Conservation (phyloP, 1,139 yeast genomes). For the Suhomyces yuchorum region DNA sequence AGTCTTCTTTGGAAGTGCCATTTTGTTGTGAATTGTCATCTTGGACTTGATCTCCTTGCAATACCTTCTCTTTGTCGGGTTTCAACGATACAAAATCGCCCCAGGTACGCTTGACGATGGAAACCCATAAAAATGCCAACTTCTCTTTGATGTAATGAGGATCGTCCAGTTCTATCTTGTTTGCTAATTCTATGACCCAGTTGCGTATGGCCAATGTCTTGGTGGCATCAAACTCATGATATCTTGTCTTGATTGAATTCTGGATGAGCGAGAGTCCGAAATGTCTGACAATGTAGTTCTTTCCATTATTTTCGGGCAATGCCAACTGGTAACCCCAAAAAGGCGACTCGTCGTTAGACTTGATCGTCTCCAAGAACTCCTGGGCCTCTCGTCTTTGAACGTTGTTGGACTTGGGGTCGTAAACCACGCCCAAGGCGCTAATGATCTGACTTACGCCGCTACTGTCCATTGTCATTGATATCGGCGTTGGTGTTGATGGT, state of each 20-base stretch:
- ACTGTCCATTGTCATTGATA: constrained; percentile 55
- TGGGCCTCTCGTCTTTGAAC: constrained; percentile 69
- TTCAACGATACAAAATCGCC: constrained; percentile 48
- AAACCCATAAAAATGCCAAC: constrained; percentile 87
- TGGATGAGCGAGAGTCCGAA: constrained; percentile 84
- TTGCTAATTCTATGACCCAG: constrained; percentile 82
- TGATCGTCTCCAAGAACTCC: constrained; percentile 71
- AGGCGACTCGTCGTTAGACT: constrained; percentile 80
- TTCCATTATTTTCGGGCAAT: constrained; percentile 57
- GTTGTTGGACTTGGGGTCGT: constrained; percentile 70
- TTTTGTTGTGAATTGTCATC: constrained; percentile 11
- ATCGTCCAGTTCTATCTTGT: constrained; percentile 59
- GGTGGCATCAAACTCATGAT: constrained; percentile 57
- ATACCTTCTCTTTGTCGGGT: constrained; percentile 8
- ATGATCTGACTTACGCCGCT: constrained; percentile 69
- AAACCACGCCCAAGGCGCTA: constrained; percentile 75
- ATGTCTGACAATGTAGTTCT: constrained; percentile 77
- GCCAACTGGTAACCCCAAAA: constrained; percentile 92
- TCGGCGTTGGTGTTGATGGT: background rate
- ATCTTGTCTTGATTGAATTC: constrained; percentile 63
- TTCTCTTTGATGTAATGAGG: constrained; percentile 92
- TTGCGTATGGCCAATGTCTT: constrained; percentile 69
- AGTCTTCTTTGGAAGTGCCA: constrained; percentile 31
- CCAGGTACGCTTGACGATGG: constrained; percentile 92
- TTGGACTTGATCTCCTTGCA: constrained; percentile 7